Evolutionary conservation across 352 stramenopile species (phyloP).

Genomic region (Thalassiosira exigua): DNA sequence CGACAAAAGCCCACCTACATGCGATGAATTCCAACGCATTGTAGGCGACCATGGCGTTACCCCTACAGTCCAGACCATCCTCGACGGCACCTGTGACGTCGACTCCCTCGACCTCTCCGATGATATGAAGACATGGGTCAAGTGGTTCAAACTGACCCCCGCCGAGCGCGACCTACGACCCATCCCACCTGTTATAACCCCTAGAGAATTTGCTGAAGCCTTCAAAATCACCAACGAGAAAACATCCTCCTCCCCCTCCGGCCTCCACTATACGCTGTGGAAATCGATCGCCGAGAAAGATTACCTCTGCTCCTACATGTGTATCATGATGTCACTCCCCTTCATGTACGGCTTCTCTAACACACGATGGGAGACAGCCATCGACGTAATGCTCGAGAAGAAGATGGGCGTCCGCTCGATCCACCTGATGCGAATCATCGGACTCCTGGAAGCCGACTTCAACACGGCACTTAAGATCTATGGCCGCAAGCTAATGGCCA

Average conservation of each 20-base stretch:
- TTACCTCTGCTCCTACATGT: not conserved
- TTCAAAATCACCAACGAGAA: conserved; percentile 6
- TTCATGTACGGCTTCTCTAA: conserved; percentile 8
- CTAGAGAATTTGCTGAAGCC: not conserved
- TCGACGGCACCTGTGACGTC: not conserved
- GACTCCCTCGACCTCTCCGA: not conserved
- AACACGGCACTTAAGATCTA: conserved; percentile 22
- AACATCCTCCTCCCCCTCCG: conserved; percentile 20
- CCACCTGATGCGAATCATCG: conserved; percentile 47
- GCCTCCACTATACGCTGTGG: not conserved
- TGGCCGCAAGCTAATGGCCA: not conserved
- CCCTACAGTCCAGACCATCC: not conserved
- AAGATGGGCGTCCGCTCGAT: conserved; percentile 27
- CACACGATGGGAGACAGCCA: conserved; percentile 17
- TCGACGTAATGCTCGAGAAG: conserved; percentile 50
- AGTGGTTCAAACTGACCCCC: not conserved
- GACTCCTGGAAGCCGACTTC: conserved; percentile 48
- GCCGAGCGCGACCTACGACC: not conserved
- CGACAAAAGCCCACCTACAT: not conserved
- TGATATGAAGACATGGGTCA: not conserved
- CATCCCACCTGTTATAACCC: conserved; percentile 3
- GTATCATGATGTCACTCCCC: not conserved
- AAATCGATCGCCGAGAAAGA: not conserved
- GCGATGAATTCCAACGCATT: not conserved
- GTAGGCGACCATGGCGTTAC: not conserved